Base-by-base conservation (phyloP, 1,284 basidiomycete genomes). In the Ganoderma boninense region DNA sequence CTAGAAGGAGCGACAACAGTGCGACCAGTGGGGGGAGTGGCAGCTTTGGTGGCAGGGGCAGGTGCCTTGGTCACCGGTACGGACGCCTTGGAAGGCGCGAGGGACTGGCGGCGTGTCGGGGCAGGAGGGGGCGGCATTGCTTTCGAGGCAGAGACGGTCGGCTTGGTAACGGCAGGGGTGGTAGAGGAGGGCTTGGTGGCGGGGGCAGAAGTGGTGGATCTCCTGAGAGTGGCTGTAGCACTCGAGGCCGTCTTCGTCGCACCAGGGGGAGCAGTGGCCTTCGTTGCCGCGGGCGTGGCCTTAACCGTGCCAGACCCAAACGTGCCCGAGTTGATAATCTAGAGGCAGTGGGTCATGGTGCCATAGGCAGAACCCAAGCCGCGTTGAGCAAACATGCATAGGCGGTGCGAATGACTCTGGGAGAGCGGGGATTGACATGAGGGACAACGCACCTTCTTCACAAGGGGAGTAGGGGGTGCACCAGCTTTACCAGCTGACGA, bases 291-390 rank as follows among this genome's bases (percentile, higher is more conserved):
- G 70, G 84, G 79, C 64, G 84, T 79, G 73, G 87, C 75, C 80
- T 90, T 93, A 66, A 86, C 82, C 70, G 84, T 75, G 71, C 89
- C 89, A 77, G 86, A 77, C 72, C 90, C 88, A 83, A 91, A 90
- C 73, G 90, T 92, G 74, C 90, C 89, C 70, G 90, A 88, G 80
- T 83, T 89, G 75, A 91, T 83, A 71, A 92, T 86, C 92, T 94
- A 78, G 59, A 66, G 29, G 42, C 26, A 4, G 11, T n/a, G 63
- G 20, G 40, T 62, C 66, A 65, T 61, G 23, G 62, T 35, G 40
- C 20, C 13, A 64, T 52, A 61, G 35, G 62, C 49, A 70, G 54
- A 46, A 69, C 61, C 67, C 32, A 44, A 60, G 56, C 44, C 59
- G 68, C 63, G 59, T 62, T 62, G 65, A 54, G 65, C 65, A 67